Evolutionary conservation across 345 rosid species (phyloP), one percentile per base, ranked within the genome.

Genomic region (Corchorus olitorius): DNA sequence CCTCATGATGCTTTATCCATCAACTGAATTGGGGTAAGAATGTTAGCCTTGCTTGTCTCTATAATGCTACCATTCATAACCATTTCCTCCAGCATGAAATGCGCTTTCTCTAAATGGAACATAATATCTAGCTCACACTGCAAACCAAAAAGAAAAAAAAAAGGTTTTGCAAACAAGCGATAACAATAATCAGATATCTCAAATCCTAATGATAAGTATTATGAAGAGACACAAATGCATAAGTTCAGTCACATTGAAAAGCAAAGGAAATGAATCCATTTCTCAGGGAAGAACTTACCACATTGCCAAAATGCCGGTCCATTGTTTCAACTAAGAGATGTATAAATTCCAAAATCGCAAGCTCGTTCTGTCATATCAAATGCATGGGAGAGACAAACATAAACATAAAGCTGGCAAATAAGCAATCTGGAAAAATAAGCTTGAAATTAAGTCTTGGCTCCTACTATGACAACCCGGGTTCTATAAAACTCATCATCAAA

Each of bases 71-170:
- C 99, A 77, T 92, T 94, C 98, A 94, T 94, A 72, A 94, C 95
- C 97, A 92, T 96, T 88, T 96, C 99, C 78, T 92, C 98, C 76
- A 92, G 80, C 98, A 92, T 97, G 88, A 97, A 97, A 86, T 94
- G 99, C 33, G 99, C 98, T 81, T 94, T 97, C 89, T 97, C 98
- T 81, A 92, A 78, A 87, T 96, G 99, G 79, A 96, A 92, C 99
- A 96, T 94, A 81, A 96, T 96, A 81, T 96, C 99, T 13, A 96
- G 91, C 85, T 92, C 98, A 78, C 98, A 93, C 97, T 96, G 87
- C 77, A 27, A 27, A 27, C 27, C 27, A 27, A 27, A 27, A 66
- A 33, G 46, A 20, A 66, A 33, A 52, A 20, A 67, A 33, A 73
- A 58, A 64, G 66, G 6, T 56, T 1, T 10, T 1, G 27, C 4